Conservation (phyloP, 768 basidiomycete genomes). For the Galerina marginata region DNA sequence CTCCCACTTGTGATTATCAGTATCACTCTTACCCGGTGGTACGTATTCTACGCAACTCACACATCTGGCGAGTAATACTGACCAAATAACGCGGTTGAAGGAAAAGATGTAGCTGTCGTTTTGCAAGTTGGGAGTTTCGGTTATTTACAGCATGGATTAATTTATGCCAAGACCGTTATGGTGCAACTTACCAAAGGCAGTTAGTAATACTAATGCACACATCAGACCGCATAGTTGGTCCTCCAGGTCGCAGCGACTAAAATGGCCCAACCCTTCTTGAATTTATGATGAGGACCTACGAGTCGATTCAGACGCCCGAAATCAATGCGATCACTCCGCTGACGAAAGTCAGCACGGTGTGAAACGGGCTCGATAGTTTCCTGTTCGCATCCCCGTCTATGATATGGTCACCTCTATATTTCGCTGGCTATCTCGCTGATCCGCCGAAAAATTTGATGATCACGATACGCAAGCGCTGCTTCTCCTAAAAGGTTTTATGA, state of each 20-base stretch:
- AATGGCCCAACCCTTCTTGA: neutral
- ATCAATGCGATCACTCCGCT: conserved; percentile 19
- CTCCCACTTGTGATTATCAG: conserved; percentile 14
- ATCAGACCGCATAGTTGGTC: neutral
- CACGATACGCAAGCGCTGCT: conserved; percentile 11
- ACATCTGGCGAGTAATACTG: too few species aligned
- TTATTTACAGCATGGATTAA: neutral
- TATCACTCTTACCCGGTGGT: neutral
- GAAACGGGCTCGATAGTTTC: conserved; percentile 7
- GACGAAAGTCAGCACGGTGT: neutral
- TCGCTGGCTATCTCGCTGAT: neutral
- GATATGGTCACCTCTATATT: neutral
- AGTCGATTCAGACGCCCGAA: conserved; percentile 1
- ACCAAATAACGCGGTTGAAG: too few species aligned
- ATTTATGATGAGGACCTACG: conserved; percentile 13
- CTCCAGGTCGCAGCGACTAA: neutral
- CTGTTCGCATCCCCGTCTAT: neutral
- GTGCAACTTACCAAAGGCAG: neutral
- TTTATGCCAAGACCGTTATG: neutral
- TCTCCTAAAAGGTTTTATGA: neutral
- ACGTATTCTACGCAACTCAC: too few species aligned
- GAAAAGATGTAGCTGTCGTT: too few species aligned
- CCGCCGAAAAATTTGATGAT: conserved; percentile 19
- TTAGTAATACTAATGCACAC: neutral
- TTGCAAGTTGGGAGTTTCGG: too few species aligned